Evolutionary conservation across 208 protist genomes (phyloP).

Genomic region (Leptomonas pyrrhocoris): DNA sequence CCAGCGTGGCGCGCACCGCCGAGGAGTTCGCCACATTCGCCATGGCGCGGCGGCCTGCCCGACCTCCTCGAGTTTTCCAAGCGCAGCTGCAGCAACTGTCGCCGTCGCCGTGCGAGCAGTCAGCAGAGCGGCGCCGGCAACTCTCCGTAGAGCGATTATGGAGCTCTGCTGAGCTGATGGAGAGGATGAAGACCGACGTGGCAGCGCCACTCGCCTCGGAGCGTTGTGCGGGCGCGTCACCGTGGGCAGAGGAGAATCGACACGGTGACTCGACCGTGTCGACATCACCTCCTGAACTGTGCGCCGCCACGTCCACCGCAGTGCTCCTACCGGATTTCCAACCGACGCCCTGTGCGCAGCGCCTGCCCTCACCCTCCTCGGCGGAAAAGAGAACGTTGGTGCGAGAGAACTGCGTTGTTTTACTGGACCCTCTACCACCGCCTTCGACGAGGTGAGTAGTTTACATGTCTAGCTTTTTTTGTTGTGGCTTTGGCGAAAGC

Average conservation of each 20-base stretch:
- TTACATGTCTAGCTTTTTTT: too few relatives aligned
- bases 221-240: too few relatives aligned
- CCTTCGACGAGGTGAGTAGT: too few relatives aligned
- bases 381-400: not conserved
- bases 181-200: too few relatives aligned
- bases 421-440: not conserved
- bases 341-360: not conserved
- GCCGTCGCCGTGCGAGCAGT: not conserved
- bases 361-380: not conserved
- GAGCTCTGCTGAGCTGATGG: not conserved
- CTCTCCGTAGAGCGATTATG: not conserved
- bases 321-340: slow-evolving; percentile 9
- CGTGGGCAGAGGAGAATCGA: too few relatives aligned
- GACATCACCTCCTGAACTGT: too few relatives aligned
- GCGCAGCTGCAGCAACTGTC: not conserved
- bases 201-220: too few relatives aligned
- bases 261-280: too few relatives aligned
- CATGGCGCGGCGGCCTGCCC: not conserved
- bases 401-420: slow-evolving; percentile 4
- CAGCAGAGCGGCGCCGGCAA: not conserved
- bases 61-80: not conserved
- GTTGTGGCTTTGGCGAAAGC: too few relatives aligned
- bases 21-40: slow-evolving; percentile 3
- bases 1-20: not conserved
- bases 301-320: too few relatives aligned